phyloP scores from a whole-genome alignment of 1,284 basidiomycete genomes.

The Cystobasidium pallidum region DNA sequence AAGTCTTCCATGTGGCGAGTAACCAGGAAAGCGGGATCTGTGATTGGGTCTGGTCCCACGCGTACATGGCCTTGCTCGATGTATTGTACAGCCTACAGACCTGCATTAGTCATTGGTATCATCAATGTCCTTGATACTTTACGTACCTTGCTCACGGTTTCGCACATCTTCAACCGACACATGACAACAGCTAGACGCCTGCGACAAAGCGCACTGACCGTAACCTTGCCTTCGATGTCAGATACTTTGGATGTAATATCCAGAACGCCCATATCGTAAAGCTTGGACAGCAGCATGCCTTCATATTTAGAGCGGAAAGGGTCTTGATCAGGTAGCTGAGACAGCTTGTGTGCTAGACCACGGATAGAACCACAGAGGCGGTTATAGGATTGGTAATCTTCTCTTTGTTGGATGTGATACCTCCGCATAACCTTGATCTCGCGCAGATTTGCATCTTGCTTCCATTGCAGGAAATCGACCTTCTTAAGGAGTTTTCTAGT shows the following conservation, averaged over 20 bases:
- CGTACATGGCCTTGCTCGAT: conserved; percentile 98
- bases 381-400: conserved; percentile 99
- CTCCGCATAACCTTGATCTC: conserved; percentile 94
- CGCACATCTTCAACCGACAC: conserved; percentile 91
- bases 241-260: conserved; percentile 79
- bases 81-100: conserved; percentile 81
- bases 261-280: conserved; percentile 96
- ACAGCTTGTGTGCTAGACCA: conserved; percentile 81
- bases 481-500: conserved; percentile 74
- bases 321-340: conserved; percentile 85
- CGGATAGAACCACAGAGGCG: conserved; percentile 87
- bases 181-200: conserved; percentile 89
- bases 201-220: conserved; percentile 91
- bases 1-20: conserved; percentile 99
- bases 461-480: conserved; percentile 73
- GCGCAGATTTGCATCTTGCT: conserved; percentile 86
- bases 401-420: conserved; percentile 88
- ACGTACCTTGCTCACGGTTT: conserved; percentile 89
- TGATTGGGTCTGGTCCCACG: conserved; percentile 93
- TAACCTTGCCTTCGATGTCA: conserved; percentile 83
- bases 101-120: conserved; percentile 11
- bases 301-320: conserved; percentile 86
- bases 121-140: neutral
- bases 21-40: conserved; percentile 94
- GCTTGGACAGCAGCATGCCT: conserved; percentile 82